Evolutionary conservation across 2,329 filamentous ascomycete genomes (phyloP).

Genomic region (Exophiala sideris): DNA sequence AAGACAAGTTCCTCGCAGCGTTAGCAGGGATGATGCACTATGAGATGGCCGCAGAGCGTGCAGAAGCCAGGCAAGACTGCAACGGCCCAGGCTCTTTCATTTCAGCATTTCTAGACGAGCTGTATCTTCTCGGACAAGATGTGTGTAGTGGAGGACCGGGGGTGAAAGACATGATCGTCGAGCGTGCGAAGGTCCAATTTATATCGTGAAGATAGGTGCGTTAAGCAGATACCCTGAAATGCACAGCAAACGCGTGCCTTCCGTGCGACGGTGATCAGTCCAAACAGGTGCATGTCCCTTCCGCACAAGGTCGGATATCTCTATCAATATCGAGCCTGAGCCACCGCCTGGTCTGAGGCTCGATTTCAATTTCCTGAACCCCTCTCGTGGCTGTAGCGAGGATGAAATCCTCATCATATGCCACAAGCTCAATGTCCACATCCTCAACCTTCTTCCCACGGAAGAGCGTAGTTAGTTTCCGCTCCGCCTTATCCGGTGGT

Average conservation of each 20-base stretch:
- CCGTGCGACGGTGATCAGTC: background rate
- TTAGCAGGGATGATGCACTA: conserved; percentile 73
- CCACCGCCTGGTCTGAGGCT: conserved; percentile 38
- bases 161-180: conserved; percentile 35
- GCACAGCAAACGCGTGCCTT: background rate
- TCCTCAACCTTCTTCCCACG: conserved; percentile 47
- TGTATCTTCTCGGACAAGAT: conserved; percentile 50
- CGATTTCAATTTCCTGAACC: conserved; percentile 19
- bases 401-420: conserved; percentile 58
- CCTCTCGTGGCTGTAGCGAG: conserved; percentile 53
- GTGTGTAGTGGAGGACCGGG: conserved; percentile 40
- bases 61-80: conserved; percentile 58
- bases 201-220: background rate
- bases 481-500: conserved; percentile 34
- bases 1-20: conserved; percentile 68
- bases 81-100: conserved; percentile 83
- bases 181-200: conserved; percentile 7
- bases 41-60: conserved; percentile 71
- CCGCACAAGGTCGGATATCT: conserved; percentile 44
- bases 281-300: conserved; percentile 37
- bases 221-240: too few species aligned
- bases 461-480: conserved; percentile 49
- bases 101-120: conserved; percentile 75
- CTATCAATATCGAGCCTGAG: conserved; percentile 45
- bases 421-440: conserved; percentile 56